A percentile compares a stretch with the other conserved stretches of the same genome.
These are phyloP conservation scores for Hemisphaericaspora subhashii DNA, from an alignment of 1,139 yeast species.

Conservation along the genomic window DNA sequence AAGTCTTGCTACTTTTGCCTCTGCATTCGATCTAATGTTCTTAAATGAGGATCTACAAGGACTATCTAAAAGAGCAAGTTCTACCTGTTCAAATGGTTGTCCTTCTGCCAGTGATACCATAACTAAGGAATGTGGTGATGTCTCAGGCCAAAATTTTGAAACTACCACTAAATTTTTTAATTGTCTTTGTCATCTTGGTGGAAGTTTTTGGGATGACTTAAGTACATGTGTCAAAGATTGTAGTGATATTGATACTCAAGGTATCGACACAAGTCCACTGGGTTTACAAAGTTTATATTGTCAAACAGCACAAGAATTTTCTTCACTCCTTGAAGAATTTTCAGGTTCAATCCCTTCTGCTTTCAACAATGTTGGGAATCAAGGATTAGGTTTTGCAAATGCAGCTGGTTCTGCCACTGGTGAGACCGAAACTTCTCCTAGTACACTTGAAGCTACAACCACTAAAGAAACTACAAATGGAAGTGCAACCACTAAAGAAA, in stretches of 20 bases:
- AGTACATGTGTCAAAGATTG: slow-evolving; percentile 7
- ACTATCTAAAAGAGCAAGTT: neutral
- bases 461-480: neutral
- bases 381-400: neutral
- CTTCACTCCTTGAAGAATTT: slow-evolving; percentile 5
- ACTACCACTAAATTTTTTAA: neutral
- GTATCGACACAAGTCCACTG: slow-evolving; percentile 1
- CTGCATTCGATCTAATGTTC: neutral
- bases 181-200: slow-evolving; percentile 8
- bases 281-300: slow-evolving; percentile 7
- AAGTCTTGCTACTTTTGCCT: neutral
- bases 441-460: neutral
- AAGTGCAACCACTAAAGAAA: neutral
- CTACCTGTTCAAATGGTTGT: slow-evolving; percentile 3
- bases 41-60: neutral
- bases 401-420: neutral
- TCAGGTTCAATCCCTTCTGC: slow-evolving; percentile 4
- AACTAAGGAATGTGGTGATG: neutral
- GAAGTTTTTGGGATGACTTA: slow-evolving; percentile 7
- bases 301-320: slow-evolving; percentile 7
- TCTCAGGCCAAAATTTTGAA: neutral
- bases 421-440: slow-evolving; percentile 2
- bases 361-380: slow-evolving; percentile 1
- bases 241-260: slow-evolving; percentile 1
- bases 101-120: neutral